Percentiles rank a stretch among this genome's conserved stretches.
Evolutionary conservation across 2,329 filamentous ascomycete species (phyloP).

Genomic region (Microcyclosporella mali): DNA sequence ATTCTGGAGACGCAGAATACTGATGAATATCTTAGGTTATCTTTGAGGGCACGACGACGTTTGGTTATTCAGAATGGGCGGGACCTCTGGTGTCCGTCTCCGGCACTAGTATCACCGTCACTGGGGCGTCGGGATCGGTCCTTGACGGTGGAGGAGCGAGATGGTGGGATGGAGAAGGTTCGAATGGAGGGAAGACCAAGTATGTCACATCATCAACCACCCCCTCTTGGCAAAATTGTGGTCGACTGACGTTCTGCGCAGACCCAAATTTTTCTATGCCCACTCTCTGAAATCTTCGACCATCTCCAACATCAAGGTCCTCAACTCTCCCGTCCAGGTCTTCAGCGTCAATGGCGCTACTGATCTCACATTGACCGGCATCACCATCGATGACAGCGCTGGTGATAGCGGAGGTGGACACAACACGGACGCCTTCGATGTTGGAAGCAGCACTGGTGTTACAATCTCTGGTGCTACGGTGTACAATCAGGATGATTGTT

Average conservation of each 20-base stretch:
- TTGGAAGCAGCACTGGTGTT: conserved; percentile 20
- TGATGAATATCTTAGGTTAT: conserved; percentile 39
- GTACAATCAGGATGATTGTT: conserved; percentile 29
- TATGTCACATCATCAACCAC: too few relatives aligned
- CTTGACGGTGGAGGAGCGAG: conserved; percentile 52
- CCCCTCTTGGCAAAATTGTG: too few relatives aligned
- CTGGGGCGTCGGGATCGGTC: conserved; percentile 45
- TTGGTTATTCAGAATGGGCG: conserved; percentile 58
- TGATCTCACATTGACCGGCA: conserved; percentile 42
- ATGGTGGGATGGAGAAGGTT: conserved; percentile 59
- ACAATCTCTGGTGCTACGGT: conserved; percentile 23
- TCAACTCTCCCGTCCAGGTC: conserved; percentile 82
- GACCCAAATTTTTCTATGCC: conserved; percentile 56
- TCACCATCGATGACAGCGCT: conserved; percentile 33
- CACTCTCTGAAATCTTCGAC: conserved; percentile 47
- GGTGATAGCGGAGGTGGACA: conserved; percentile 35
- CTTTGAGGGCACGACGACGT: conserved; percentile 60
- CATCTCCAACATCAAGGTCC: conserved; percentile 53
- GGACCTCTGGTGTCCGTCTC: conserved; percentile 58
- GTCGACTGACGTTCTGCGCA: not conserved
- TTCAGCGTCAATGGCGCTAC: conserved; percentile 57
- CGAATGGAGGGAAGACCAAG: conserved; percentile 57
- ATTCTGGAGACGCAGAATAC: conserved; percentile 6
- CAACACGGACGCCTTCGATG: conserved; percentile 30
- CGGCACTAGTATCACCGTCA: conserved; percentile 50